phyloP scores from a whole-genome alignment of 192 early-diverging fungal species.

The Mortierella hygrophila region DNA sequence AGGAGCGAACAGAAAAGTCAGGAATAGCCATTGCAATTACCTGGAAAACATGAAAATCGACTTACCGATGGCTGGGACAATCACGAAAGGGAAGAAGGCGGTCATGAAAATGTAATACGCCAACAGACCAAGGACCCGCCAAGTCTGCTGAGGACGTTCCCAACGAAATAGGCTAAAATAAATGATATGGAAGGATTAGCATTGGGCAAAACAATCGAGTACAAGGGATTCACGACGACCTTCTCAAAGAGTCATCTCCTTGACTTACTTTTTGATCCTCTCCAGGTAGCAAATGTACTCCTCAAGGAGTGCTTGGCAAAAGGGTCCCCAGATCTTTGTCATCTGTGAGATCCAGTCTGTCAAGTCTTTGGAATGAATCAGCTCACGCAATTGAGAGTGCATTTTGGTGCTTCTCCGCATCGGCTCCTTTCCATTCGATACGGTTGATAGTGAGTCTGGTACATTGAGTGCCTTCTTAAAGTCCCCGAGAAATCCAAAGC shows the following conservation, averaged over 20 bases:
- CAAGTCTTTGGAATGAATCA: conserved; percentile 50
- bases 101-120: conserved; percentile 34
- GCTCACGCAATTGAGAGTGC: conserved; percentile 36
- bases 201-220: background rate
- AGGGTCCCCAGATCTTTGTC: conserved; percentile 53
- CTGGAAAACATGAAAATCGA: background rate
- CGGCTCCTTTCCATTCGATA: background rate
- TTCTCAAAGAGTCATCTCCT: background rate
- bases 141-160: conserved; percentile 43
- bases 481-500: conserved; percentile 35
- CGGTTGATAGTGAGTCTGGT: background rate
- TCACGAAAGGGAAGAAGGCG: conserved; percentile 30
- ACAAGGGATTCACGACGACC: background rate
- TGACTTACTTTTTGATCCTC: conserved; percentile 44
- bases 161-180: conserved; percentile 38
- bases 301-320: conserved; percentile 39
- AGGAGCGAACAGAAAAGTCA: background rate
- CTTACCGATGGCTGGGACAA: conserved; percentile 39
- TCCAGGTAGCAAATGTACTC: conserved; percentile 45
- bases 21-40: background rate
- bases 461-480: conserved; percentile 27
- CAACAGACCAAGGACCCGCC: conserved; percentile 47
- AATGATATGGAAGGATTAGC: background rate
- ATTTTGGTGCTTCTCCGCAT: conserved; percentile 24
- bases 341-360: conserved; percentile 52